Evolutionary conservation across 2,329 filamentous ascomycete species (phyloP).

Genomic region (Massarina eburnea): DNA sequence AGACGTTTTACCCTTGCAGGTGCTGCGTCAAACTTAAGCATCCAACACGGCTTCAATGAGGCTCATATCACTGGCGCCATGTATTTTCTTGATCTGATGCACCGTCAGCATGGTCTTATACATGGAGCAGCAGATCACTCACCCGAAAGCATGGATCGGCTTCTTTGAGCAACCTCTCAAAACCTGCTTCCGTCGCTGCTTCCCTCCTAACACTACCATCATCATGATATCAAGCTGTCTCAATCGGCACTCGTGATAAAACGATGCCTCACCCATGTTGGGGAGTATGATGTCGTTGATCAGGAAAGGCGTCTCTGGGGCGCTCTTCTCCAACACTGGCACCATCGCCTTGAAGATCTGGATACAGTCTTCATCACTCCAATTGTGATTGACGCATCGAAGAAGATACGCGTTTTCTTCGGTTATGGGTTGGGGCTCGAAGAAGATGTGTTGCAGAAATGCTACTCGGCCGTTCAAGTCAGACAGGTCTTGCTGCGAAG

Average conservation of each 20-base stretch:
- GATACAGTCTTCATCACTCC: conserved; percentile 40
- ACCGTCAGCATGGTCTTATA: conserved; percentile 3
- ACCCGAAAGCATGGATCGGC: conserved; percentile 11
- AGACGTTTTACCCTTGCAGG: too few relatives aligned
- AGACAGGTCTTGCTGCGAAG: conserved; percentile 9
- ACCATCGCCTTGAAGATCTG: conserved; percentile 38
- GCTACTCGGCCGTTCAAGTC: conserved; percentile 18
- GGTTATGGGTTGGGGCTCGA: conserved; percentile 18
- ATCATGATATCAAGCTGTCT: conserved; percentile 36
- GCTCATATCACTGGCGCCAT: conserved; percentile 18
- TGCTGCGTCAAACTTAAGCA: too few relatives aligned
- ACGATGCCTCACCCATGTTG: conserved; percentile 16
- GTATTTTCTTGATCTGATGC: conserved; percentile 13
- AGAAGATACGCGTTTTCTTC: conserved; percentile 41
- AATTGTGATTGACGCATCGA: conserved; percentile 46
- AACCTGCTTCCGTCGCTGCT: conserved; percentile 23
- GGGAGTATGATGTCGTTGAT: conserved; percentile 40
- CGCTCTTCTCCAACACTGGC: conserved; percentile 34
- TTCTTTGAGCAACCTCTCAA: conserved; percentile 15
- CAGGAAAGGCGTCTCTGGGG: conserved; percentile 26
- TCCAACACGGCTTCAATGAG: conserved; percentile 16
- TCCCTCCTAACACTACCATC: conserved; percentile 23
- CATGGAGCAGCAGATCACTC: background rate
- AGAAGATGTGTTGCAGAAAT: conserved; percentile 26
- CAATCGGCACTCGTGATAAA: conserved; percentile 27